Conservation (phyloP, 345 rosid species). For the Citrus maxima region DNA sequence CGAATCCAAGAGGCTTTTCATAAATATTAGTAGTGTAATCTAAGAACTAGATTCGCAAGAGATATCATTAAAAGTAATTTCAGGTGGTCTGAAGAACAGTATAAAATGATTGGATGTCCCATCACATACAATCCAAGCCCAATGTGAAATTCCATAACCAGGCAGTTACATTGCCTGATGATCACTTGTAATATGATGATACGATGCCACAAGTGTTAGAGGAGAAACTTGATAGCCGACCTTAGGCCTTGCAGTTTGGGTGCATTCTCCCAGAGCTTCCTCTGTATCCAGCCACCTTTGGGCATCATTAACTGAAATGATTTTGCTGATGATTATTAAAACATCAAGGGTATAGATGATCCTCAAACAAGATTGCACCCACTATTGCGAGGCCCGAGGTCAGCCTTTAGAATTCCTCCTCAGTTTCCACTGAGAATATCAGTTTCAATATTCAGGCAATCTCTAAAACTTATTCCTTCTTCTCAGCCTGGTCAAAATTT, state of each 20-base stretch:
- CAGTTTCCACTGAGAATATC: neutral
- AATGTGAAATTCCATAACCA: neutral
- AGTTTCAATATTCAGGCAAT: neutral
- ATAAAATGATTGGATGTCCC: neutral
- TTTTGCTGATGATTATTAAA: neutral
- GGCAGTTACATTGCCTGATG: neutral
- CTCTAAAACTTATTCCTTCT: neutral
- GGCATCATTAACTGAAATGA: neutral
- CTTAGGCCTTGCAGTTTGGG: conserved; percentile 13
- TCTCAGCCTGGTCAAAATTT: neutral
- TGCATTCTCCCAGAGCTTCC: conserved; percentile 5
- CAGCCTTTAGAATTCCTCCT: neutral
- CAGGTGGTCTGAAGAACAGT: neutral
- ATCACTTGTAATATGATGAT: neutral
- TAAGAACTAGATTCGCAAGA: neutral
- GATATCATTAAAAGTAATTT: neutral
- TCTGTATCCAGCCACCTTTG: neutral
- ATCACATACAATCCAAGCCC: neutral
- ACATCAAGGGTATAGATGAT: neutral
- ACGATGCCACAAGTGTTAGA: neutral
- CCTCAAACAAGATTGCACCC: conserved; percentile 4
- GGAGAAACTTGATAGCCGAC: conserved; percentile 1
- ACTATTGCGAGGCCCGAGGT: conserved; percentile 7
- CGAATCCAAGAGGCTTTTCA: neutral
- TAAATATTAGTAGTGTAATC: neutral